Conservation (phyloP, 805 yeast genomes). For the Yarrowia yakushimensis region DNA sequence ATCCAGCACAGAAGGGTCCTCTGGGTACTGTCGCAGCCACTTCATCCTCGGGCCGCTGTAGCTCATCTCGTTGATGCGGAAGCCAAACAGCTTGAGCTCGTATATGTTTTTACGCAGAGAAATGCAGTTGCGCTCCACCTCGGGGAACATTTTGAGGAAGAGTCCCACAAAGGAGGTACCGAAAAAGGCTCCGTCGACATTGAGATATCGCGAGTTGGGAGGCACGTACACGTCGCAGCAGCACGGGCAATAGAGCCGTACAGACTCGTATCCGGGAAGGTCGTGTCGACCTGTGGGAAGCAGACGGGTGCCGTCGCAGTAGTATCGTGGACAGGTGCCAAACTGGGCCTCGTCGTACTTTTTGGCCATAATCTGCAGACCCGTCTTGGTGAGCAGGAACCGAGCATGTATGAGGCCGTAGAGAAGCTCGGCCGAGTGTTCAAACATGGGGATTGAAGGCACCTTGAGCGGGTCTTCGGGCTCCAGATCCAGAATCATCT, state of each 20-base stretch:
- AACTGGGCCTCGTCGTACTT: conserved; percentile 86
- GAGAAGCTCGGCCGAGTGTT: conserved; percentile 85
- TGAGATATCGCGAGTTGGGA: conserved; percentile 75
- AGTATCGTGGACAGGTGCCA: conserved; percentile 87
- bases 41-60: conserved; percentile 89
- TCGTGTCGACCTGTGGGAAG: conserved; percentile 91
- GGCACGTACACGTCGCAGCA: conserved; percentile 91
- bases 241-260: conserved; percentile 88
- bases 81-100: conserved; percentile 82
- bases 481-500: conserved; percentile 83
- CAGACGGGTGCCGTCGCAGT: conserved; percentile 84
- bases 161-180: conserved; percentile 95
- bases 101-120: conserved; percentile 49
- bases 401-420: conserved; percentile 95
- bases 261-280: conserved; percentile 86
- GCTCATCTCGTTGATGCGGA: conserved; percentile 70
- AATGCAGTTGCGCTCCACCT: conserved; percentile 71
- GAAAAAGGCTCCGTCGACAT: conserved; percentile 94
- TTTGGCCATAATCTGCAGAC: conserved; percentile 80
- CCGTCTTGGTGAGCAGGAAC: conserved; percentile 82
- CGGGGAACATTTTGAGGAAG: conserved; percentile 87
- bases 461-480: conserved; percentile 53
- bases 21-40: conserved; percentile 84
- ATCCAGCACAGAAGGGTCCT: conserved; percentile 53
- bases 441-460: conserved; percentile 70